phyloP scores from a whole-genome alignment of 768 basidiomycete genomes.

The Gloeophyllum trabeum region DNA sequence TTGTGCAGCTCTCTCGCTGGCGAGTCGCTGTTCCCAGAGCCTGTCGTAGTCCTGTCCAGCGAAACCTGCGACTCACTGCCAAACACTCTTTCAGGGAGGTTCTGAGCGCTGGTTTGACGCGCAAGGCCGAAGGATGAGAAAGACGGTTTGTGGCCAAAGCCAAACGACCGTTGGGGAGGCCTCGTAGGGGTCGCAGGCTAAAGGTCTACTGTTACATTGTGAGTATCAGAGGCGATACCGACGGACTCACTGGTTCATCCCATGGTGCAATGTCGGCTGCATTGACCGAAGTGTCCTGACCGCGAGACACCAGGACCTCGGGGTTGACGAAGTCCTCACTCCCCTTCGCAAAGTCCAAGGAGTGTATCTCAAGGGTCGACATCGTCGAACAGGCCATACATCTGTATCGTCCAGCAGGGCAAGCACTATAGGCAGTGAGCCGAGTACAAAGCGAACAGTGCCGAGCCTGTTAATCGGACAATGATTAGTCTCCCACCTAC shows the following conservation, averaged over 20 bases:
- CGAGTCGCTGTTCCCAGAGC: constrained; percentile 23
- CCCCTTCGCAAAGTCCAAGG: background rate
- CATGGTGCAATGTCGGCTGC: background rate
- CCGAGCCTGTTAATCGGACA: too few species aligned
- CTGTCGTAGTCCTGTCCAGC: constrained; percentile 20
- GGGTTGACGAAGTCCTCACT: background rate
- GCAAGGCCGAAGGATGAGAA: constrained; percentile 28
- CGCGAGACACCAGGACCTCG: background rate
- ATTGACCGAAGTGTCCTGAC: background rate
- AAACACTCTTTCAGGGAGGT: constrained; percentile 9
- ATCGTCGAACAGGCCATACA: too few species aligned
- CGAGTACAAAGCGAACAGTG: too few species aligned
- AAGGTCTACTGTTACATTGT: background rate
- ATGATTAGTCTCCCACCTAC: too few species aligned
- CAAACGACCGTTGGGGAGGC: constrained; percentile 20
- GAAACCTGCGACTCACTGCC: constrained; percentile 14
- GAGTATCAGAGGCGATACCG: background rate
- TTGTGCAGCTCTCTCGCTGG: constrained; percentile 28
- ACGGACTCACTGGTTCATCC: background rate
- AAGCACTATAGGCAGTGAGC: too few species aligned
- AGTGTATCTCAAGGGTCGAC: background rate
- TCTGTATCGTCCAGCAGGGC: too few species aligned
- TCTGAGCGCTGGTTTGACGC: constrained; percentile 18
- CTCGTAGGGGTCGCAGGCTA: constrained; percentile 37
- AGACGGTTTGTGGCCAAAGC: constrained; percentile 27